A percentile compares a stretch with the other conserved stretches of the same genome.
phyloP scores from a whole-genome alignment of 768 basidiomycete species.

The Lentinus tigrinus region DNA sequence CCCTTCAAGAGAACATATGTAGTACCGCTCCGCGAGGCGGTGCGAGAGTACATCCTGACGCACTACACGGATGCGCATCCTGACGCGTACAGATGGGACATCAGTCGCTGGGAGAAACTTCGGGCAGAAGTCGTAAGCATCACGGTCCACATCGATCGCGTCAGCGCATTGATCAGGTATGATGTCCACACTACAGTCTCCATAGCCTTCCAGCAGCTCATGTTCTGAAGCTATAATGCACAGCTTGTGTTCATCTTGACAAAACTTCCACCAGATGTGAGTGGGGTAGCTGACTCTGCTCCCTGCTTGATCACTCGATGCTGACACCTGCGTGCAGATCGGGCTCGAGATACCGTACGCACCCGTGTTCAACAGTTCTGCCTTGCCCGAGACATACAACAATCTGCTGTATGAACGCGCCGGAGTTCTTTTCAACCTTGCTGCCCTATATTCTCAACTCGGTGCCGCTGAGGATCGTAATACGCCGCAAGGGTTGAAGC shows the following conservation, averaged over 20 bases:
- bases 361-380: slow-evolving; percentile 60
- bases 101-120: slow-evolving; percentile 65
- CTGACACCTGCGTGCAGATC: slow-evolving; percentile 46
- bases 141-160: slow-evolving; percentile 53
- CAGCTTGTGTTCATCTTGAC: slow-evolving; percentile 81
- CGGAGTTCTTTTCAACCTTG: slow-evolving; percentile 80
- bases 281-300: slow-evolving; percentile 26
- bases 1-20: slow-evolving; percentile 72
- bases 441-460: slow-evolving; percentile 80
- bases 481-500: slow-evolving; percentile 77
- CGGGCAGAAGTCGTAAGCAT: slow-evolving; percentile 55
- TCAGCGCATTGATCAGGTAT: slow-evolving; percentile 53
- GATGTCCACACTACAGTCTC: not conserved
- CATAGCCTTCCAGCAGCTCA: not conserved
- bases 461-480: slow-evolving; percentile 71
- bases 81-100: slow-evolving; percentile 80
- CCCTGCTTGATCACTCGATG: slow-evolving; percentile 7
- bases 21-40: slow-evolving; percentile 50
- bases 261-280: slow-evolving; percentile 80
- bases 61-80: slow-evolving; percentile 72
- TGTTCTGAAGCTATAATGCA: slow-evolving; percentile 74
- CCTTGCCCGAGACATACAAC: slow-evolving; percentile 58
- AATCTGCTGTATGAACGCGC: slow-evolving; percentile 85
- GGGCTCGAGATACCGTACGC: slow-evolving; percentile 71
- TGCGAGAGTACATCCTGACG: slow-evolving; percentile 63